Base-by-base conservation (phyloP, 1,139 yeast genomes). In the Pichia cactophila region DNA sequence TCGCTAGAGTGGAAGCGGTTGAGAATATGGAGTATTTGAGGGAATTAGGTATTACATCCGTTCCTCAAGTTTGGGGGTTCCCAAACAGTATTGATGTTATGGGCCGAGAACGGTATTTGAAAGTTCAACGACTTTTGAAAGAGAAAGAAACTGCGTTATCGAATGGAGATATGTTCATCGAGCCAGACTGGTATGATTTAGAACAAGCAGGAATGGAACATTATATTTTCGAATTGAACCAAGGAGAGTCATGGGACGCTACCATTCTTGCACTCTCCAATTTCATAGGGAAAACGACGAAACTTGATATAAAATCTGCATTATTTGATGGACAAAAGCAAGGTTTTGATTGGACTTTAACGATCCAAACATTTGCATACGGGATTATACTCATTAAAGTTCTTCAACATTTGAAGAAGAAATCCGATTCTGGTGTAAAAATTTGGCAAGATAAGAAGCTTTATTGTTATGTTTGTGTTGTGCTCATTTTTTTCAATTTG, bases 11-110 rank as follows among this genome's bases (percentile, higher is more conserved):
- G 14, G 90, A 84, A 55, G 73, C 79, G 26, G 61, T 64, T 3
- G 71, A 73, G 39, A 68, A 70, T 35, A 57, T 68, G 10, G 68
- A 73, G 45, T 56, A 69, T 12, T 75, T 78, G 53, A 62, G 66
- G 29, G 63, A 65, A 26, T 58, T 81, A 46, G 63, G 68, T 4
- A 60, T 83, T 49, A 64, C 63, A 5, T 67, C 78, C 4, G 77
- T 83, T 3, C 92, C 94, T 1, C 81, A 79, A 54, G 56, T 82
- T 11, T 79, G 88, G 79, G 67, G 83, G 4, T 72, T 78, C 50
- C 87, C 87, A 4, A 61, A 61, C 8, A 56, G 57, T 16, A 62
- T 61, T 26, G 56, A 48, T 2, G 68, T 67, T 7, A 26, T 47
- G 16, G 54, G 53, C 6, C 47, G 17, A 3, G 47, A 50, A 6